Conservation (phyloP, 177 flowering plant genomes). For the Vitis hybrid region DNA sequence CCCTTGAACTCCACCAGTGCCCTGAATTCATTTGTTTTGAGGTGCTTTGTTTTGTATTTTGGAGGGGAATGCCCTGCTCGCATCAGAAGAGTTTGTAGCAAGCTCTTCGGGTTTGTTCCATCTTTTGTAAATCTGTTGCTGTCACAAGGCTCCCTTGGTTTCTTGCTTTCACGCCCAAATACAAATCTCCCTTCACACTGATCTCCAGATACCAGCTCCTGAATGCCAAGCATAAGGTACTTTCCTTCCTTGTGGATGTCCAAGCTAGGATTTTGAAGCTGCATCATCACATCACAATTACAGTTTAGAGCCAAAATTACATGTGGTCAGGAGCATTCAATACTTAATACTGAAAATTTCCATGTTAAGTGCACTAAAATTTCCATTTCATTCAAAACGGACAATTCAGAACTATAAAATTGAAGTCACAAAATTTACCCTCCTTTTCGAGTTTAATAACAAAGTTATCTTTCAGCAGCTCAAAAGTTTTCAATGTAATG, state of each 20-base stretch:
- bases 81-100: slow-evolving; percentile 91
- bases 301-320: not conserved
- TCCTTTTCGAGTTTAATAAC: too few relatives aligned
- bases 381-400: too few relatives aligned
- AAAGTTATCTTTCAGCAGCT: too few relatives aligned
- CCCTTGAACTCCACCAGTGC: slow-evolving; percentile 95
- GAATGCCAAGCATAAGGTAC: slow-evolving; percentile 90
- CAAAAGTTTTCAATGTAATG: too few relatives aligned
- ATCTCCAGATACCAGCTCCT: slow-evolving; percentile 87
- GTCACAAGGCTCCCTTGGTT: slow-evolving; percentile 39
- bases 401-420: too few relatives aligned
- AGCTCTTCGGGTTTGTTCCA: slow-evolving; percentile 91
- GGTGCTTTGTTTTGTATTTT: slow-evolving; percentile 91
- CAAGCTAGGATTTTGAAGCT: slow-evolving; percentile 78
- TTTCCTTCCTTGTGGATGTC: slow-evolving; percentile 94
- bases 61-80: slow-evolving; percentile 98
- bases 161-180: slow-evolving; percentile 84
- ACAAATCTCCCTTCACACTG: slow-evolving; percentile 97
- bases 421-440: too few relatives aligned
- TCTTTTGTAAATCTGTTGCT: slow-evolving; percentile 51
- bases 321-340: too few relatives aligned
- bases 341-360: too few relatives aligned
- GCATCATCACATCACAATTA: slow-evolving; percentile 20
- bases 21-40: slow-evolving; percentile 90
- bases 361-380: too few relatives aligned